Evolutionary conservation across 495 filamentous ascomycete genomes (phyloP), one percentile per base, ranked within the genome.

Genomic region (Podospora bellae-mahoneyi): DNA sequence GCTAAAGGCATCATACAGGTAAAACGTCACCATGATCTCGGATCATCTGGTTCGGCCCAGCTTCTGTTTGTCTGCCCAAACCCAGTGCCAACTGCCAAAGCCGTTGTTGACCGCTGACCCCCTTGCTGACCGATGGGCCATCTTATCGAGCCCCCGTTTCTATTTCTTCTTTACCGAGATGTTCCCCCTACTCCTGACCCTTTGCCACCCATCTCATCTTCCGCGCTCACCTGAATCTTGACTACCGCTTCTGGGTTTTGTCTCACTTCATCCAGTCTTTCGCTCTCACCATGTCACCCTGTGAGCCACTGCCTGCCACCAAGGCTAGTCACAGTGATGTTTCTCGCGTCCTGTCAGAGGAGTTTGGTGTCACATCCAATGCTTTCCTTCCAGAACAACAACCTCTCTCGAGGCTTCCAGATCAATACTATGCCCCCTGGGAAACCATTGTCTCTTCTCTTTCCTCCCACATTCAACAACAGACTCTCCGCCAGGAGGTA

Each of bases 391-490:
- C 93, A 0, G 74, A 86, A 20, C 83, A 90, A 57, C 75, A 84
- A 2, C 94, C 93, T 6, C 82, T 97, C 4, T 81, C 86, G 18
- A 67, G 78, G 9, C 82, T 97, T 10, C 87, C 91, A 3, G 83
- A 92, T 71, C 81, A 85, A 1, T 96, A 96, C 79, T 97, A 96
- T 74, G 80, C 82, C 15, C 87, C 88, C 62, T 97, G 93, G 93
- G 93, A 97, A 74, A 76, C 81, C 27, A 79, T 96, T 18, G 81
- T 89, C 2, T 79, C 82, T 3, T 90, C 92, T 67, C 76, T 97
- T 5, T 89, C 93, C 66, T 77, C 82, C 0, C 78, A 90, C 62
- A 80, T 96, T 13, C 77, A 91, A 57, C 87, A 84, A 69, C 88
- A 85, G 72, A 84, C 90, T 62, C 73, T 97, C 39, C 86, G 91